Base-by-base conservation (phyloP, 441 rosid genomes). In the Metrosideros polymorpha region DNA sequence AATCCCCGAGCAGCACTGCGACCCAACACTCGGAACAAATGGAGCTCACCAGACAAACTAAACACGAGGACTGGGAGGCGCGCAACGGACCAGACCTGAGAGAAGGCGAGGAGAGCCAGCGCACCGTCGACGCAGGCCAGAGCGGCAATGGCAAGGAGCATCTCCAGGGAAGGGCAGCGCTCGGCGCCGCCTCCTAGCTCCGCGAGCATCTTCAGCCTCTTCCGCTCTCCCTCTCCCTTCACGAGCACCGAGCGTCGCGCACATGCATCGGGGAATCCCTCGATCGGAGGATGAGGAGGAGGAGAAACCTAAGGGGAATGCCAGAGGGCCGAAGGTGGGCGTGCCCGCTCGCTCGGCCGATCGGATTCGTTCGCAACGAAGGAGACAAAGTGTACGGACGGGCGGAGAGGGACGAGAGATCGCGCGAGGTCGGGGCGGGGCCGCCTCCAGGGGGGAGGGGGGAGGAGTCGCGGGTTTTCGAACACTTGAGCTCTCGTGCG, bases 21-120 rank as follows among this genome's bases (percentile, higher is more conserved):
- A 32, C 75, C 24, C 76, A 63, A 39, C 43, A 5, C 76, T 18
- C 7, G 30, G 83, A 39, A 42, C 10, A 30, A 53, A 35, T 42
- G 59, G 61, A 71, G 18, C 55, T 51, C 61, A 47, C 63, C 24
- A 63, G 52, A 63, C 15, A 43, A 43, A 85, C 15, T 22, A 42
- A 54, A 27, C 55, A 51, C 53, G 35, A 45, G 12, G 77, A 6
- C 39, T n/a, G 7, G 42, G 82, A 71, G 54, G 57, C 27, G 63
- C 82, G 27, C 55, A 45, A 32, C 8, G 42, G 35, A 75, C 29
- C 66, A 50, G 50, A 91, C 93, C 91, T 91, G 93, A 89, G 87
- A 86, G 86, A 90, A 89, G 85, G 92, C 92, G 85, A 91, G 86
- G 88, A 90, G 49, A 39, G 90, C 90, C 53, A 92, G 92, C 53